Conservation (phyloP, 257 asterid species). For the Ophiorrhiza pumila region DNA sequence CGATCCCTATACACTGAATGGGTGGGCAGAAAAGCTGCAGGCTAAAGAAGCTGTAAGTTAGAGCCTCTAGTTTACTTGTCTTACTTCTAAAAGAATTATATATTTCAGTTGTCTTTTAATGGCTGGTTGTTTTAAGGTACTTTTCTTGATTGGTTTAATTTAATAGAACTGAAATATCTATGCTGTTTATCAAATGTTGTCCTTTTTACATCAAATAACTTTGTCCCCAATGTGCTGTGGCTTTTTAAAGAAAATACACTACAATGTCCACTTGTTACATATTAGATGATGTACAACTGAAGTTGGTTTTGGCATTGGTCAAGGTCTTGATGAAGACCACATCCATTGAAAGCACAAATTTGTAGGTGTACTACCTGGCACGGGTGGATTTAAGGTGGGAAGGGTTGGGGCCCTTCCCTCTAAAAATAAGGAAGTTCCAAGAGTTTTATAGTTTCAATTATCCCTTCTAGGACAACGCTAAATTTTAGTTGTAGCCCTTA, state of each 20-base stretch:
- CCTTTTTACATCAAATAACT: background rate
- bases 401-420: no score
- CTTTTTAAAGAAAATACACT: background rate
- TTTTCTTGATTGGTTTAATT: background rate
- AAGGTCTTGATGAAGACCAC: background rate
- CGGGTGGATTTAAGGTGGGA: no score
- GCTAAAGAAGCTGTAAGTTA: conserved; percentile 83
- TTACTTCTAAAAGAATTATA: background rate
- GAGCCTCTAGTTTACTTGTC: background rate
- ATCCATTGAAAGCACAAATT: background rate
- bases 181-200: background rate
- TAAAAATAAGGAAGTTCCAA: no score
- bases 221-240: background rate
- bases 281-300: background rate
- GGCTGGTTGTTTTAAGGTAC: background rate
- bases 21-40: conserved; percentile 91
- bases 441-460: no score
- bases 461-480: background rate
- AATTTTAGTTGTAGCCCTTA: background rate
- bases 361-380: background rate
- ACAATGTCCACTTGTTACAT: background rate
- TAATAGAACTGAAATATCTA: background rate
- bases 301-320: background rate
- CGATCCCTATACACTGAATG: conserved; percentile 80
- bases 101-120: background rate